Conservation (phyloP, 2,329 filamentous ascomycete genomes). For the Trichophyton schoenleinii region DNA sequence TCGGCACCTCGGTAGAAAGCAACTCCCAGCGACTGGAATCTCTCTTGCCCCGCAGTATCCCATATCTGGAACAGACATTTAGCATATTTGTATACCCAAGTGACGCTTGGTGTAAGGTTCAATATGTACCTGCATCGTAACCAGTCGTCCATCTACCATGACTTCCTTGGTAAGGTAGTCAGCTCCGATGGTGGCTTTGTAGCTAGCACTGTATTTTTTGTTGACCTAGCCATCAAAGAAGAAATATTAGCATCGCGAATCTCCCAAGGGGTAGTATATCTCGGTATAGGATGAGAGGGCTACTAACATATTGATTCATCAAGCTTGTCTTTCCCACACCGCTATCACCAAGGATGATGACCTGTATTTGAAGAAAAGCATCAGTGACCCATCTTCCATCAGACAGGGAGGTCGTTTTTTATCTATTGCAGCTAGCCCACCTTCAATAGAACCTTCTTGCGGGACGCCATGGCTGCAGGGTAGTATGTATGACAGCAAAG, state of each 20-base stretch:
- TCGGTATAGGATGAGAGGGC: background rate
- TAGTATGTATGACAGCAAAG: background rate
- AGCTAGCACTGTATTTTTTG: constrained; percentile 99
- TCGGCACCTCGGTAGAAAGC: constrained; percentile 99
- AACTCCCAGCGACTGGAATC: constrained; percentile 95
- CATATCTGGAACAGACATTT: constrained; percentile 58
- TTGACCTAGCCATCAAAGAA: constrained; percentile 58
- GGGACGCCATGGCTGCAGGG: constrained; percentile 50
- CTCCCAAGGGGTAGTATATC: background rate
- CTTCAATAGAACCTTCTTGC: constrained; percentile 87
- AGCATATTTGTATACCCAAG: background rate
- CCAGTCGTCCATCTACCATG: constrained; percentile 86
- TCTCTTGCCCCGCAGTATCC: constrained; percentile 96
- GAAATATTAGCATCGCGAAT: background rate
- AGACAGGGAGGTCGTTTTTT: background rate
- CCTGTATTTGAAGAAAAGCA: constrained; percentile 41
- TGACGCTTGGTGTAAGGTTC: background rate
- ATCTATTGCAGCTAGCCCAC: constrained; percentile 34
- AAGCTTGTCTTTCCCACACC: constrained; percentile 98
- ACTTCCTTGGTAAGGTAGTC: constrained; percentile 98
- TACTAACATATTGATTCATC: constrained; percentile 99
- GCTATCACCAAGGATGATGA: constrained; percentile 97
- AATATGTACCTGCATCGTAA: constrained; percentile 80
- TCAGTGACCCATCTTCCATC: constrained; percentile 6
- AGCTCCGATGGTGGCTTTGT: constrained; percentile 98